Base-by-base conservation (phyloP, 805 yeast species). In the Cyberlindnera nakhonratchasimensis region DNA sequence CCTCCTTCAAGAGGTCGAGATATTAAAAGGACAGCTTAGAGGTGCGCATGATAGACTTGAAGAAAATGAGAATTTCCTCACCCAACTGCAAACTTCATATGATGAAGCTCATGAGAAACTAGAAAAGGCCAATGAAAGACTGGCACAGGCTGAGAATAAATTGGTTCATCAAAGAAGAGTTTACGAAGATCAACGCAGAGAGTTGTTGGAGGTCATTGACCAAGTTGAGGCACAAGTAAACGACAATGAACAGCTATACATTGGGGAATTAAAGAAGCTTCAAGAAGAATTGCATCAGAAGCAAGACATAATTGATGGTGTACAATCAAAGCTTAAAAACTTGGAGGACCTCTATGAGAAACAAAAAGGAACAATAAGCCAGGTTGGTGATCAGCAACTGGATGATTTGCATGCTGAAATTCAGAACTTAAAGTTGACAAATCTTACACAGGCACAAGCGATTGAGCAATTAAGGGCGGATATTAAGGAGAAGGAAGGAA, bases 191-290 rank as follows among this genome's bases (percentile, higher is more conserved):
- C 83, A 81, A 34, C 65, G 83, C 22, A 74, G 71, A 35, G 85
- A 81, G 54, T 66, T 83, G 63, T 58, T 82, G 34, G 77, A 74
- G 37, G 79, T 77, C 14, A 69, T 81, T 37, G 81, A 75, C 45
- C 62, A 76, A 33, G 67, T 81, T 57, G 75, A 77, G 33, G 58
- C 63, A 24, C 77, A 79, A 31, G 78, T 79, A 28, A 72, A 69
- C 37, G 83, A 79, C 45, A 77, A 74, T 44, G 82, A 75, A 46
- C 55, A 57, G 17, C 60, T 74, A 25, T 79, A 72, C 51, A 64
- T 69, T 37, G 59, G 62, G n/a, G 74, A 75, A 46, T 61, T 79
- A 37, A 59, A 58, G 28, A 72, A 70, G 25, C 45, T 65, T 22
- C 61, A 62, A 31, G 54, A 54, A 14, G 57, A 56, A 24, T 36